Evolutionary conservation across 306 rosid genomes (phyloP).

Genomic region (Vachellia collinsii): DNA sequence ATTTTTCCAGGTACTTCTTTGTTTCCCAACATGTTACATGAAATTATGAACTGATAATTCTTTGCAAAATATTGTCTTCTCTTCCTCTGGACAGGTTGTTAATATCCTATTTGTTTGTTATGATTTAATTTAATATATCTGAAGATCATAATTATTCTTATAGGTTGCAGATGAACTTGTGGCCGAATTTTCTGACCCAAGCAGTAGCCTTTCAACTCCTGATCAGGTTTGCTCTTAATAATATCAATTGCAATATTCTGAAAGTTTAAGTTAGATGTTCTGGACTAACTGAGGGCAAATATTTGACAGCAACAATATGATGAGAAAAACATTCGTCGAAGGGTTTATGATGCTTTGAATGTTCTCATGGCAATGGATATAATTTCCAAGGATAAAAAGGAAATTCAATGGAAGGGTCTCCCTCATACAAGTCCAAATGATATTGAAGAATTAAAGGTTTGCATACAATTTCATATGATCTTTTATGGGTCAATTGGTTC

Average conservation of each 20-base stretch:
- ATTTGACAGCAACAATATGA: constrained; percentile 92
- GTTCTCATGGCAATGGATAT: constrained; percentile 99
- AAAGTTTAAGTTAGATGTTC: constrained; percentile 16
- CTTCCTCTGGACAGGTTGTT: background rate
- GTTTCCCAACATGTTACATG: background rate
- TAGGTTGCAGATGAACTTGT: constrained; percentile 99
- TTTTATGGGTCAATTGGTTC: background rate
- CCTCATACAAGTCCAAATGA: constrained; percentile 89
- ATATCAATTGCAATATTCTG: constrained; percentile 17
- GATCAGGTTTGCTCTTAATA: constrained; percentile 76
- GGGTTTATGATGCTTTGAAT: constrained; percentile 97
- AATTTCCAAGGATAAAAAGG: constrained; percentile 96
- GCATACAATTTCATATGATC: constrained; percentile 28
- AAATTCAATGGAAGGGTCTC: constrained; percentile 98
- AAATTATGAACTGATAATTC: background rate
- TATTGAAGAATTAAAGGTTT: constrained; percentile 91
- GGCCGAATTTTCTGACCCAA: constrained; percentile 88
- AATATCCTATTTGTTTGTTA: background rate
- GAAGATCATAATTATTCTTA: constrained; percentile 35
- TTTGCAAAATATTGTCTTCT: background rate
- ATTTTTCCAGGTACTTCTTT: background rate
- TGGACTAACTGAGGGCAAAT: constrained; percentile 34
- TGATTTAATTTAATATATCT: constrained; percentile 20
- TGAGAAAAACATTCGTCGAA: constrained; percentile 91
- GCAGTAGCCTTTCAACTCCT: constrained; percentile 64